phyloP scores from a whole-genome alignment of 306 rosid species.

The Cicer pinnatifidum region DNA sequence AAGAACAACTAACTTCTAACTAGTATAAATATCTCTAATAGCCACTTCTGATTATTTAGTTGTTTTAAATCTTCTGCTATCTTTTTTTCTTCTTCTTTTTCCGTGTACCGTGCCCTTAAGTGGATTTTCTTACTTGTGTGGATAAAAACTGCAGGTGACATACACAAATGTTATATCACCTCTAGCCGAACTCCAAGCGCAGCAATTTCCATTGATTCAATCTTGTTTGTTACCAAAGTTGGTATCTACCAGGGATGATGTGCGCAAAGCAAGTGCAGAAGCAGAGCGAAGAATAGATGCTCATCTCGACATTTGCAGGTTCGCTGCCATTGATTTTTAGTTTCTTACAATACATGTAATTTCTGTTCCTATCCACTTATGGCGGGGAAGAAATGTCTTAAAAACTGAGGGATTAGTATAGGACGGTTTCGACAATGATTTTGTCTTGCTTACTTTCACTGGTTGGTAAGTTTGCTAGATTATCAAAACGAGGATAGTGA shows the following conservation, averaged over 20 bases:
- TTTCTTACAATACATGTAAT: conserved; percentile 22
- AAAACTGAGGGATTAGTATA: neutral
- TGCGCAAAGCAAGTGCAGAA: conserved; percentile 87
- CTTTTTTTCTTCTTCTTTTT: neutral
- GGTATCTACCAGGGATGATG: conserved; percentile 68
- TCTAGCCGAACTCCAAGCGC: conserved; percentile 81
- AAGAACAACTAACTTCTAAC: too few species aligned
- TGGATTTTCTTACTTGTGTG: conserved; percentile 34
- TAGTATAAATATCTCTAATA: too few species aligned
- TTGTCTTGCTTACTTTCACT: conserved; percentile 8
- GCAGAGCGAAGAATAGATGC: conserved; percentile 89
- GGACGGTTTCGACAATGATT: neutral
- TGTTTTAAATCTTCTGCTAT: neutral
- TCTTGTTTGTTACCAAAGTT: conserved; percentile 85
- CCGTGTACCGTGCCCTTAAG: neutral
- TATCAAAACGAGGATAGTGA: neutral
- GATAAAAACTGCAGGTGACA: conserved; percentile 68
- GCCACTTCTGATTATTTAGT: conserved; percentile 1
- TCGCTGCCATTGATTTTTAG: conserved; percentile 15
- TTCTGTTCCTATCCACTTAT: neutral
- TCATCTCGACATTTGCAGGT: conserved; percentile 84
- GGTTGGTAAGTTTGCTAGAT: conserved; percentile 17
- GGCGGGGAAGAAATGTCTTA: conserved; percentile 9
- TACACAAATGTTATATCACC: conserved; percentile 71
- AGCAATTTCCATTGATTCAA: conserved; percentile 76